phyloP scores from a whole-genome alignment of 2,329 filamentous ascomycete genomes.

The Ilyonectria sp. region DNA sequence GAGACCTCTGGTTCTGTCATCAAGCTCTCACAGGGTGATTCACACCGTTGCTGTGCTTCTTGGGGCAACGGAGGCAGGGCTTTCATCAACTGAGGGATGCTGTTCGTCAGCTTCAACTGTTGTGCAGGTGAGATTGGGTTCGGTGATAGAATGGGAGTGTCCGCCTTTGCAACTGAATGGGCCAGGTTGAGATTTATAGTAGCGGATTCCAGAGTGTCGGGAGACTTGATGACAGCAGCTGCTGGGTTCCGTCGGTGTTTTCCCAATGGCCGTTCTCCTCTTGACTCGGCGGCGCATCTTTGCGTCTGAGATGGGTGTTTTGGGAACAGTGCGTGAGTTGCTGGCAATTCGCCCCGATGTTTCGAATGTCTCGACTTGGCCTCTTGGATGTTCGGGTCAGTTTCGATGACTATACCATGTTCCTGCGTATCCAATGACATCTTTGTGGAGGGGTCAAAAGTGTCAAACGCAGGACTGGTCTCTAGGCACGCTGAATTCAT shows the following conservation, averaged over 20 bases:
- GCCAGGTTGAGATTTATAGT: not conserved
- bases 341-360: not conserved
- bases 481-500: constrained; percentile 46
- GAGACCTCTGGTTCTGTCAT: constrained; percentile 26
- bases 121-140: constrained; percentile 64
- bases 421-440: constrained; percentile 40
- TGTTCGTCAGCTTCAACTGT: constrained; percentile 63
- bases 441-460: constrained; percentile 47
- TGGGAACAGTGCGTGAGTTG: constrained; percentile 3
- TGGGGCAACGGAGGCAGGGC: constrained; percentile 63
- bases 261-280: constrained; percentile 14
- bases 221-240: constrained; percentile 40
- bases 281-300: not conserved
- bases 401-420: constrained; percentile 19
- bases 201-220: constrained; percentile 4
- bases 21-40: constrained; percentile 12
- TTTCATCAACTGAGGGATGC: constrained; percentile 68
- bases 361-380: not conserved
- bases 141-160: constrained; percentile 59
- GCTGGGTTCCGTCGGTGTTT: constrained; percentile 49
- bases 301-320: constrained; percentile 10
- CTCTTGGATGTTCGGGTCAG: not conserved
- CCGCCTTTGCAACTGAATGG: constrained; percentile 22
- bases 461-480: constrained; percentile 48
- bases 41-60: constrained; percentile 32